phyloP scores from a whole-genome alignment of 805 yeast genomes.

The Saturnispora gosingensis region DNA sequence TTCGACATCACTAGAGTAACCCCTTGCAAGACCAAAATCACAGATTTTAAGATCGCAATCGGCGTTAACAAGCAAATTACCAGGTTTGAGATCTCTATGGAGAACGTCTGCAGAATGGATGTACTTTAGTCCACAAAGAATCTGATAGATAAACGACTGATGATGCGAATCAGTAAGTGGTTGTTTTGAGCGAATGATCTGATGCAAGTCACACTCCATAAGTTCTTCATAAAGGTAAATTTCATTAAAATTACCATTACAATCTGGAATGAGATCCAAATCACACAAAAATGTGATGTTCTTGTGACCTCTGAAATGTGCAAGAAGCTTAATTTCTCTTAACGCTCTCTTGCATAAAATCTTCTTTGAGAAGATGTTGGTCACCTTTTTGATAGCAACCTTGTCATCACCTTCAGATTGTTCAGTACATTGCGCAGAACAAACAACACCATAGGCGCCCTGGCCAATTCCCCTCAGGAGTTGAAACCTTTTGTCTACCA shows the following conservation, averaged over 20 bases:
- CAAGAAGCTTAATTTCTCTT: constrained; percentile 79
- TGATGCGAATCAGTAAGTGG: constrained; percentile 91
- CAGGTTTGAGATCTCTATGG: constrained; percentile 93
- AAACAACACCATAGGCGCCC: constrained; percentile 96
- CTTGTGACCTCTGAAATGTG: constrained; percentile 93
- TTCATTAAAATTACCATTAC: constrained; percentile 71
- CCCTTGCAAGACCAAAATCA: constrained; percentile 94
- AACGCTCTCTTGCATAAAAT: constrained; percentile 86
- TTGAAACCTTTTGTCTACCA: constrained; percentile 82
- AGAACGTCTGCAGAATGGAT: constrained; percentile 93
- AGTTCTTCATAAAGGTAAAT: constrained; percentile 89
- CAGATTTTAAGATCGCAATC: constrained; percentile 95
- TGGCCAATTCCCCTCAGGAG: constrained; percentile 91
- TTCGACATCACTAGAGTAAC: constrained; percentile 72
- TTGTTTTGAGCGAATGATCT: constrained; percentile 88
- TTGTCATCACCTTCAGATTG: constrained; percentile 68
- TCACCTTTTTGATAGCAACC: constrained; percentile 93
- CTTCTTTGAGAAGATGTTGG: constrained; percentile 86
- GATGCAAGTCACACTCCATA: constrained; percentile 99
- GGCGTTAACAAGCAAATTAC: constrained; percentile 85
- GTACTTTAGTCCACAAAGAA: constrained; percentile 85
- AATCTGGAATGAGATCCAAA: constrained; percentile 77
- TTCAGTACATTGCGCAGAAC: constrained; percentile 79
- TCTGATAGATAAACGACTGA: constrained; percentile 88
- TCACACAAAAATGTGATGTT: constrained; percentile 94